Conservation (phyloP, 2,329 filamentous ascomycete species). For the Talaromyces funiculosus region DNA sequence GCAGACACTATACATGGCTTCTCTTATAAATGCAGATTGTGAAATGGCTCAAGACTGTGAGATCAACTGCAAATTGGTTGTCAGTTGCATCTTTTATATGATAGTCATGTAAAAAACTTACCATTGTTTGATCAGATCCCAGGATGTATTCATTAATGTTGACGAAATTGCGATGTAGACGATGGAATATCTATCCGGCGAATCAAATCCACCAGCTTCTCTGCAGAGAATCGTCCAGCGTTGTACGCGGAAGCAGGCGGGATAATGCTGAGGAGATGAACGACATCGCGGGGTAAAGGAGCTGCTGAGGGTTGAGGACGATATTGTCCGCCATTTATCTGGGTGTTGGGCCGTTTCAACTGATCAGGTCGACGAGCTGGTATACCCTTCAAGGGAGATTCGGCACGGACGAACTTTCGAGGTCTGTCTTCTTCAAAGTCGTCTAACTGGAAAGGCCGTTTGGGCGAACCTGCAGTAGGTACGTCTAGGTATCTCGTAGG, state of each 20-base stretch:
- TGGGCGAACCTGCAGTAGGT: conserved; percentile 40
- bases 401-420: conserved; percentile 81
- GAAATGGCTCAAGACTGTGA: neutral
- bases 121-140: conserved; percentile 29
- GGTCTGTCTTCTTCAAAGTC: conserved; percentile 71
- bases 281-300: conserved; percentile 65
- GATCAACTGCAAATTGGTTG: neutral
- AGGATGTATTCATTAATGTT: conserved; percentile 27
- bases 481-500: conserved; percentile 32
- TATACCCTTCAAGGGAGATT: conserved; percentile 86
- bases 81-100: neutral
- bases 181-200: conserved; percentile 62
- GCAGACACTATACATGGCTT: neutral
- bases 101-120: conserved; percentile 18
- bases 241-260: conserved; percentile 69
- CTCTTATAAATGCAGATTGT: neutral
- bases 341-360: conserved; percentile 48
- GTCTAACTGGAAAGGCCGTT: conserved; percentile 58
- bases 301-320: conserved; percentile 54
- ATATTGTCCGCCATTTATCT: conserved; percentile 24
- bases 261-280: conserved; percentile 63
- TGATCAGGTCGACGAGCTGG: conserved; percentile 80
- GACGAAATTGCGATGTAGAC: conserved; percentile 33
- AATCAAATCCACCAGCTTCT: conserved; percentile 68
- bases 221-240: conserved; percentile 62